Conservation (phyloP, 768 basidiomycete species). For the Daedaleopsis sinensis region DNA sequence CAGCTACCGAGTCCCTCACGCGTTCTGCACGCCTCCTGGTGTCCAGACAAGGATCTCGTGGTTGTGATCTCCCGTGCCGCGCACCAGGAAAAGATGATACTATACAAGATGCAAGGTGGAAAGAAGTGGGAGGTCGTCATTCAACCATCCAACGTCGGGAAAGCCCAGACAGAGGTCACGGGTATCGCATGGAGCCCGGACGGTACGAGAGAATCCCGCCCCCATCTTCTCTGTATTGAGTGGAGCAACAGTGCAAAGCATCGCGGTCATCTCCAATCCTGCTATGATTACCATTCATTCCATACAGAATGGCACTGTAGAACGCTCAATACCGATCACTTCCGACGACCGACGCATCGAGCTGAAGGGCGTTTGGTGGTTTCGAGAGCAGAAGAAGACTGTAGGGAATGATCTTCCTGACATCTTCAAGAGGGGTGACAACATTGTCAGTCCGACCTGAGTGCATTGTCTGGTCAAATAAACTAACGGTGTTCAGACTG, state of each 20-base stretch:
- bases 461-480: background rate
- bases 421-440: conserved; percentile 68
- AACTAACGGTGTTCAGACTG: conserved; percentile 56
- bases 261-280: conserved; percentile 74
- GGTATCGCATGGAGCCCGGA: conserved; percentile 83
- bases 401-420: conserved; percentile 60
- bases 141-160: conserved; percentile 34
- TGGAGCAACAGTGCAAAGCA: conserved; percentile 49
- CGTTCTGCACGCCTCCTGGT: conserved; percentile 67
- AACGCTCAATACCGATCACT: conserved; percentile 47
- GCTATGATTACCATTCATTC: conserved; percentile 73
- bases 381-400: conserved; percentile 48
- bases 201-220: conserved; percentile 46
- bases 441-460: conserved; percentile 52
- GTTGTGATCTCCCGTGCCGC: conserved; percentile 68
- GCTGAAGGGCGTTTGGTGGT: conserved; percentile 75
- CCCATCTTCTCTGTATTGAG: background rate
- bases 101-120: conserved; percentile 81
- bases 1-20: conserved; percentile 60
- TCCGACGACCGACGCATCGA: conserved; percentile 25
- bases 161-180: conserved; percentile 49
- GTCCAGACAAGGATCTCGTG: conserved; percentile 84
- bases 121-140: conserved; percentile 85
- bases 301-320: conserved; percentile 71
- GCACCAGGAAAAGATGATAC: conserved; percentile 66